Conservation (phyloP, 2,329 filamentous ascomycete species). For the Penicillium brevicompactum region DNA sequence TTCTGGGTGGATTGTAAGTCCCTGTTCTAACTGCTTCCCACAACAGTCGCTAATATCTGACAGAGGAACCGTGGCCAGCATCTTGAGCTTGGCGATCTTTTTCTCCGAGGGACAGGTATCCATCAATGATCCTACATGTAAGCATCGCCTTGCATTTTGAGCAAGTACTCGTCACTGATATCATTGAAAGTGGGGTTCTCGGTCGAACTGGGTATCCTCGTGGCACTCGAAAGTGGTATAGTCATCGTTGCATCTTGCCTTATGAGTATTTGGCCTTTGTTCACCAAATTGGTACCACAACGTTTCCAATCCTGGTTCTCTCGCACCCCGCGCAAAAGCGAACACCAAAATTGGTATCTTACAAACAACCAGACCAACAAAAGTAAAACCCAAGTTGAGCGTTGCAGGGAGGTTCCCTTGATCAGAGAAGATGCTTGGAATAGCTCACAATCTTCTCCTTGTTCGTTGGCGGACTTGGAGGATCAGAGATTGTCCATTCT, state of each 20-base stretch:
- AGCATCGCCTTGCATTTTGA: background rate
- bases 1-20: conserved; percentile 23
- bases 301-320: background rate
- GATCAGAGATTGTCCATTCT: conserved; percentile 14
- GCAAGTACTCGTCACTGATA: background rate
- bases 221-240: conserved; percentile 14
- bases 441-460: conserved; percentile 6
- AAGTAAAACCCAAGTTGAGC: background rate
- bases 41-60: background rate
- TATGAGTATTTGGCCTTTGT: conserved; percentile 19
- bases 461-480: conserved; percentile 18
- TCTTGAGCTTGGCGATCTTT: conserved; percentile 16
- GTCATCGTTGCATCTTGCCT: conserved; percentile 21
- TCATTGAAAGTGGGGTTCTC: conserved; percentile 9
- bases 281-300: conserved; percentile 11
- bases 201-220: conserved; percentile 12
- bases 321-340: background rate
- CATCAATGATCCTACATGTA: conserved; percentile 18
- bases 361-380: background rate
- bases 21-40: background rate
- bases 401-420: background rate
- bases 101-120: conserved; percentile 5
- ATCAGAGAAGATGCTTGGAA: background rate
- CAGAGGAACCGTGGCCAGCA: conserved; percentile 20
- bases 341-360: conserved; percentile 16